Percentiles rank a stretch among this genome's conserved stretches.
Evolutionary conservation across 768 basidiomycete genomes (phyloP).

Genomic region (Lactifluus subvellereus): DNA sequence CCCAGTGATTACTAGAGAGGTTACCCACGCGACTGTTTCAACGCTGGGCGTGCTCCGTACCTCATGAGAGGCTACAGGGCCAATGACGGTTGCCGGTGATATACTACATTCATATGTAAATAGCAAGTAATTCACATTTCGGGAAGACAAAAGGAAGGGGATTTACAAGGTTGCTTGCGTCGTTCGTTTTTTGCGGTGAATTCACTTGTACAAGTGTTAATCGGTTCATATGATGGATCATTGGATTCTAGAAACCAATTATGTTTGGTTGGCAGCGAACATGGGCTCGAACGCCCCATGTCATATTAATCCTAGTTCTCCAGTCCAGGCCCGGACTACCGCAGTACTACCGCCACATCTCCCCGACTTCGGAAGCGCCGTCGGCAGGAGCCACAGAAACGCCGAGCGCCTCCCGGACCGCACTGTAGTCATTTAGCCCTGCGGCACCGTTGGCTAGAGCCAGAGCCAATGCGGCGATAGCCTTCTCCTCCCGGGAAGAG

Average conservation of each 20-base stretch:
- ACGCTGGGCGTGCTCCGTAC: not conserved
- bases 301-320: not conserved
- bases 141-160: not conserved
- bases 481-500: conserved; percentile 52
- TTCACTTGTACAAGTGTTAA: not conserved
- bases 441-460: conserved; percentile 63
- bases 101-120: conserved; percentile 11
- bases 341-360: conserved; percentile 44
- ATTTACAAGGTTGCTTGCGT: conserved; percentile 7
- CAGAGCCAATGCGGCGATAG: conserved; percentile 51
- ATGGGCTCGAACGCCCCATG: not conserved
- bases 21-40: not conserved
- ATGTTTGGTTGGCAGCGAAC: not conserved
- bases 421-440: conserved; percentile 51
- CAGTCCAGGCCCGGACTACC: conserved; percentile 18
- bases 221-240: not conserved
- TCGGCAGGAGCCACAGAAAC: conserved; percentile 25
- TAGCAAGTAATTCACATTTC: not conserved
- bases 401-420: conserved; percentile 38
- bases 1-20: not conserved
- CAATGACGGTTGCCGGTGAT: conserved; percentile 1
- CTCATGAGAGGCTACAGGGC: conserved; percentile 1
- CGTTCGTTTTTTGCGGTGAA: conserved; percentile 5
- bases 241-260: not conserved
- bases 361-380: conserved; percentile 47